phyloP scores from a whole-genome alignment of 2,329 filamentous ascomycete species.

The Calonectria henricotiae region DNA sequence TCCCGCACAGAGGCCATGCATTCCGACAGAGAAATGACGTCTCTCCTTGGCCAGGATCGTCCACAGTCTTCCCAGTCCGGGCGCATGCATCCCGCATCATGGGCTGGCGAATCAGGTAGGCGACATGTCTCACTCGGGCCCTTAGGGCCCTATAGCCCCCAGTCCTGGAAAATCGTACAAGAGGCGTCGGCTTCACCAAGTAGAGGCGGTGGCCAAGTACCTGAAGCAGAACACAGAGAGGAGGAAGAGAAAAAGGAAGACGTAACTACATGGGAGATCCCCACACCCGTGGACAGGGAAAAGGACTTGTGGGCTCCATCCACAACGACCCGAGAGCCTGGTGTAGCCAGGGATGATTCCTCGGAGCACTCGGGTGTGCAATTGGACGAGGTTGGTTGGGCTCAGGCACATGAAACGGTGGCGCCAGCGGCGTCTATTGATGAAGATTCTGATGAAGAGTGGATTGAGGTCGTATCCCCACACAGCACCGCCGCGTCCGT shows the following conservation, averaged over 20 bases:
- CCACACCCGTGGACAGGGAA: conserved; percentile 42
- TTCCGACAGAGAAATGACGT: conserved; percentile 45
- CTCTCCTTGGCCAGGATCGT: conserved; percentile 44
- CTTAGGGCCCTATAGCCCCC: conserved; percentile 39
- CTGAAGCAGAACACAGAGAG: neutral
- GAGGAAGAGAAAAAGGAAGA: conserved; percentile 29
- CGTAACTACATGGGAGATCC: conserved; percentile 46
- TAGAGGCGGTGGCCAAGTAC: conserved; percentile 34
- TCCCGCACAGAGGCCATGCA: conserved; percentile 52
- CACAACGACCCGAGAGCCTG: conserved; percentile 2
- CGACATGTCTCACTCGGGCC: conserved; percentile 45
- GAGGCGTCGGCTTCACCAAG: conserved; percentile 34
- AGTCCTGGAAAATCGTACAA: conserved; percentile 30
- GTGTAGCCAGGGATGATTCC: conserved; percentile 33
- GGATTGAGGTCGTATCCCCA: conserved; percentile 32
- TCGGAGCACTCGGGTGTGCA: conserved; percentile 38
- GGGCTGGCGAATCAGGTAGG: conserved; percentile 47
- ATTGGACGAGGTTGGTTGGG: conserved; percentile 23
- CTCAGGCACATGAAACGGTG: conserved; percentile 26
- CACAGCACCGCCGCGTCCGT: conserved; percentile 40
- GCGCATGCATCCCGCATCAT: conserved; percentile 43
- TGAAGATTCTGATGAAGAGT: conserved; percentile 38
- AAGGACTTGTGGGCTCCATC: conserved; percentile 4
- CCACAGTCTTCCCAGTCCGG: conserved; percentile 48
- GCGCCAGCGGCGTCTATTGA: conserved; percentile 29